Evolutionary conservation across 2,329 filamentous ascomycete species (phyloP).

Genomic region (Fonsecaea multimorphosa): DNA sequence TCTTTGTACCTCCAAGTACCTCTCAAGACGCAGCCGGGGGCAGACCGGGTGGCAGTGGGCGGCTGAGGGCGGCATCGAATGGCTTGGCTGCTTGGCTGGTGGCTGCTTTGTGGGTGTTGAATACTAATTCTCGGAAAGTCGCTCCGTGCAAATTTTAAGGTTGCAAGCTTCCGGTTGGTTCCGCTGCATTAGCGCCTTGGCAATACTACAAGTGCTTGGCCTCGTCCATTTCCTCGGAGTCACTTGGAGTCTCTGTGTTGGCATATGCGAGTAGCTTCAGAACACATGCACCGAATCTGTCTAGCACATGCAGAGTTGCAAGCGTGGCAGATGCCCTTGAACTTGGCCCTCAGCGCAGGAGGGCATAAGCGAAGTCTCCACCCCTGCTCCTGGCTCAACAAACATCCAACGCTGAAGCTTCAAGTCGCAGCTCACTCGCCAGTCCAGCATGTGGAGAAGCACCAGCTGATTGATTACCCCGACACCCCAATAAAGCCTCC

Average conservation of each 20-base stretch:
- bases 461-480: constrained; percentile 1
- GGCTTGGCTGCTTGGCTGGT: not conserved
- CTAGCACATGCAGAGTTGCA: not conserved
- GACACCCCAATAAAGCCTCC: not conserved
- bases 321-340: not conserved
- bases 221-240: not conserved
- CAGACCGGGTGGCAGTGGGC: not conserved
- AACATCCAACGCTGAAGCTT: not conserved
- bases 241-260: not conserved
- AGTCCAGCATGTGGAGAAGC: constrained; percentile 1
- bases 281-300: not conserved
- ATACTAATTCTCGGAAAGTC: no score
- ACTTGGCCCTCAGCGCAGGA: not conserved
- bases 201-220: not conserved
- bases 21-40: not conserved
- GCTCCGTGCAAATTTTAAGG: not conserved
- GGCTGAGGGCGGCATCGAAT: not conserved
- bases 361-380: not conserved
- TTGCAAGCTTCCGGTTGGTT: constrained; percentile 1
- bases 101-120: no score
- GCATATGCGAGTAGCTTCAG: not conserved
- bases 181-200: not conserved
- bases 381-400: not conserved
- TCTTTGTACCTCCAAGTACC: not conserved
- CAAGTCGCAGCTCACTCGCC: not conserved